A percentile compares a stretch with the other conserved stretches of the same genome.
Evolutionary conservation across 148 eudicot genomes (phyloP).

Genomic region (Hydrangea macrophylla): DNA sequence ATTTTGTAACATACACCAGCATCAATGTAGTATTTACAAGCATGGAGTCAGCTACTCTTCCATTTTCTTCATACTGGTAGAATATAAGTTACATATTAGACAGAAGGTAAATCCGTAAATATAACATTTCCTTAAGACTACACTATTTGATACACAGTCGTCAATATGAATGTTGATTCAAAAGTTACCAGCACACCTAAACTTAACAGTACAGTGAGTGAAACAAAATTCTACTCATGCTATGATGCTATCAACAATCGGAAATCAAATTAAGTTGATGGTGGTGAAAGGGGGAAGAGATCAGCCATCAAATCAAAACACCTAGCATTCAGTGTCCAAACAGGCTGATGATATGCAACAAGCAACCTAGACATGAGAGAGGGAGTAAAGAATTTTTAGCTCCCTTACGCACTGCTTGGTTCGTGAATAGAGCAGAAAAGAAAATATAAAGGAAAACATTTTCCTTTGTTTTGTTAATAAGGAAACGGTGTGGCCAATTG

Average conservation of each 20-base stretch:
- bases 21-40: constrained; percentile 76
- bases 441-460: too few relatives aligned
- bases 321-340: not conserved
- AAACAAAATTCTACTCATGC: not conserved
- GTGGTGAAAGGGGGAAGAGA: not conserved
- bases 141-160: too few relatives aligned
- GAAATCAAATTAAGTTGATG: not conserved
- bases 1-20: constrained; percentile 88
- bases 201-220: not conserved
- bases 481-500: too few relatives aligned
- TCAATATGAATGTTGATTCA: too few relatives aligned
- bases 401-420: too few relatives aligned
- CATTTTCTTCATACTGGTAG: constrained; percentile 74
- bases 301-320: not conserved
- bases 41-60: constrained; percentile 86
- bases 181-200: not conserved
- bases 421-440: too few relatives aligned
- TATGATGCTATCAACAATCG: not conserved
- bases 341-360: not conserved
- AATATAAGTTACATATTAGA: not conserved
- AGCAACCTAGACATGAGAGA: not conserved
- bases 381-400: not conserved
- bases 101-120: not conserved
- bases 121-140: not conserved
- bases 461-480: too few relatives aligned